phyloP scores from a whole-genome alignment of 2,329 filamentous ascomycete species.

The Colletotrichum phormii region DNA sequence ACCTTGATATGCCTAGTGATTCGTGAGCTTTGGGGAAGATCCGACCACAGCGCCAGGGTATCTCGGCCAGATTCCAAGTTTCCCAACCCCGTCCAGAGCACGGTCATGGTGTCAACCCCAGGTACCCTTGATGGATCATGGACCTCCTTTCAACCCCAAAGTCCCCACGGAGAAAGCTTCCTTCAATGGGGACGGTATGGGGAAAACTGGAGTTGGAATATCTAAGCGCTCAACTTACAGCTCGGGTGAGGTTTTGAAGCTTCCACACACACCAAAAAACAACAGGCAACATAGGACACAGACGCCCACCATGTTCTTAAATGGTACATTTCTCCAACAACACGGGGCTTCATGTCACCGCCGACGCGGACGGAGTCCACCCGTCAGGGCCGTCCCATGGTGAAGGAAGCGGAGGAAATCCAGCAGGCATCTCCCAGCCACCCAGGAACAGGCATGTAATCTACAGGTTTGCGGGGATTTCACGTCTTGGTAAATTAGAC shows the following conservation, averaged over 20 bases:
- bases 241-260: neutral
- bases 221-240: slow-evolving; percentile 21
- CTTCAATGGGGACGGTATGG: slow-evolving; percentile 23
- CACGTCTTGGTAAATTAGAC: neutral
- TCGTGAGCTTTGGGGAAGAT: slow-evolving; percentile 13
- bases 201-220: slow-evolving; percentile 22
- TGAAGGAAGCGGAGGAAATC: neutral
- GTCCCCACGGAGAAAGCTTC: slow-evolving; percentile 25
- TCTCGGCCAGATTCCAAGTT: slow-evolving; percentile 16
- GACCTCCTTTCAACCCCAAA: slow-evolving; percentile 1
- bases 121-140: neutral
- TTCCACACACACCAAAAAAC: neutral
- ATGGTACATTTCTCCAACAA: neutral
- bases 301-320: neutral
- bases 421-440: slow-evolving; percentile 8
- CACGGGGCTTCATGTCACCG: neutral
- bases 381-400: slow-evolving; percentile 12
- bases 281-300: too few species aligned
- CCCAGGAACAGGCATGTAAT: slow-evolving; percentile 1
- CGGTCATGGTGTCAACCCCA: neutral
- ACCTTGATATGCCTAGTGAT: slow-evolving; percentile 5
- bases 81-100: neutral
- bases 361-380: neutral
- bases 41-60: neutral
- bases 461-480: neutral